phyloP scores from a whole-genome alignment of 495 filamentous ascomycete species.

The Aspergillus diversus region DNA sequence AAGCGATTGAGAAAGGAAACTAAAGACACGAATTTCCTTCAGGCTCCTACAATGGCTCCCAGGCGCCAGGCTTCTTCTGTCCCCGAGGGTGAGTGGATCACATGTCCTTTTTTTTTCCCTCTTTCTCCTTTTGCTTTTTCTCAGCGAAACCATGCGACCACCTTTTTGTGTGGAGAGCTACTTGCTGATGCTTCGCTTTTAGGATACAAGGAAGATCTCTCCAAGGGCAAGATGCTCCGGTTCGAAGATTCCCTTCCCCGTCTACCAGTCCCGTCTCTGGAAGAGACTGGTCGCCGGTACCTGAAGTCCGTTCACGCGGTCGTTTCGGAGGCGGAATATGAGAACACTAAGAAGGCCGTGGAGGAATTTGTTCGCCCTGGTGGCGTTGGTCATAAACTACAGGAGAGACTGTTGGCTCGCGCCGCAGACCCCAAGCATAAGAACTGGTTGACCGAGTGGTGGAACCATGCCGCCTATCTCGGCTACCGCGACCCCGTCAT shows the following conservation, averaged over 20 bases:
- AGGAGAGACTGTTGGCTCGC: slow-evolving; percentile 82
- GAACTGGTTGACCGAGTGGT: slow-evolving; percentile 98
- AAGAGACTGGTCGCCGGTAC: slow-evolving; percentile 91
- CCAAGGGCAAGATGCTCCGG: slow-evolving; percentile 90
- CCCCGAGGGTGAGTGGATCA: slow-evolving; percentile 49
- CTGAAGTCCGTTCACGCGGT: slow-evolving; percentile 89
- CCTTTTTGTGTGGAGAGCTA: not conserved
- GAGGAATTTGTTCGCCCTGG: slow-evolving; percentile 81
- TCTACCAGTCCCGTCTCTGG: slow-evolving; percentile 88
- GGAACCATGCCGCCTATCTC: slow-evolving; percentile 93
- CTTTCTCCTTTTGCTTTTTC: not conserved
- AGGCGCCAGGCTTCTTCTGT: slow-evolving; percentile 50
- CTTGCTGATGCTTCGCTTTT: slow-evolving; percentile 8
- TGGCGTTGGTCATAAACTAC: slow-evolving; percentile 79
- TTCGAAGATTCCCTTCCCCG: slow-evolving; percentile 94
- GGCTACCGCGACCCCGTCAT: slow-evolving; percentile 93
- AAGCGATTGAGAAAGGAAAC: not conserved
- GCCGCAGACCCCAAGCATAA: slow-evolving; percentile 80
- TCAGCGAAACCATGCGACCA: not conserved
- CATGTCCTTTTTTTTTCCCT: slow-evolving; percentile 20
- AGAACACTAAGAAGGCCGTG: slow-evolving; percentile 78
- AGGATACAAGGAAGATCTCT: slow-evolving; percentile 92
- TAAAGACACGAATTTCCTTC: slow-evolving; percentile 16
- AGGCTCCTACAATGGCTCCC: slow-evolving; percentile 50
- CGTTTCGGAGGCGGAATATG: slow-evolving; percentile 71